These are phyloP conservation scores for Cytospora piceae DNA, from an alignment of 2,329 filamentous ascomycete genomes.

Conservation along the genomic window DNA sequence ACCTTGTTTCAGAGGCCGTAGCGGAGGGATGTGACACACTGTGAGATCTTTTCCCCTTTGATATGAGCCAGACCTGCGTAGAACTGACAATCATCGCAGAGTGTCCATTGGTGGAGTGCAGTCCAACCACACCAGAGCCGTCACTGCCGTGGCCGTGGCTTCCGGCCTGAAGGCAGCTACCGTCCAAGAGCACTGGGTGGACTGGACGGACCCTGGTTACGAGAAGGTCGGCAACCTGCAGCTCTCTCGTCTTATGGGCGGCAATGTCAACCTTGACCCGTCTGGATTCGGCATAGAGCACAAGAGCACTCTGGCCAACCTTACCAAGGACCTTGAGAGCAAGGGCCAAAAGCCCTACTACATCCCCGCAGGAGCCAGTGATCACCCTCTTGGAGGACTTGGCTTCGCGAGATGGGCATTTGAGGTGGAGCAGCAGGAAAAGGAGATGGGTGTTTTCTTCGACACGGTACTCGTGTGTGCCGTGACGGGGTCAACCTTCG, in stretches of 20 bases:
- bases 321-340: slow-evolving; percentile 56
- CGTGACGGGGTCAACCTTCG: slow-evolving; percentile 72
- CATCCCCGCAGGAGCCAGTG: slow-evolving; percentile 72
- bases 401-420: slow-evolving; percentile 74
- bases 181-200: slow-evolving; percentile 72
- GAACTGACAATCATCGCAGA: not conserved
- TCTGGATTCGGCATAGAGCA: slow-evolving; percentile 70
- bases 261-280: slow-evolving; percentile 63
- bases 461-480: slow-evolving; percentile 71
- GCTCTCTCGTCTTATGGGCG: slow-evolving; percentile 69
- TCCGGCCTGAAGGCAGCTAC: slow-evolving; percentile 60
- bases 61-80: not conserved
- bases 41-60: slow-evolving; percentile 3
- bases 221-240: slow-evolving; percentile 72
- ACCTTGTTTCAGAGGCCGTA: slow-evolving; percentile 66
- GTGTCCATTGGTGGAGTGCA: slow-evolving; percentile 71
- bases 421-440: slow-evolving; percentile 68
- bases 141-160: slow-evolving; percentile 64
- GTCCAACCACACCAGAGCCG: slow-evolving; percentile 71
- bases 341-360: slow-evolving; percentile 68
- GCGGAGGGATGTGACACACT: slow-evolving; percentile 62
- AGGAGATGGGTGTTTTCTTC: slow-evolving; percentile 64
- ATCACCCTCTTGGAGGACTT: slow-evolving; percentile 70
- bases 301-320: slow-evolving; percentile 60
- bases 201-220: slow-evolving; percentile 62